A percentile compares a stretch with the other conserved stretches of the same genome.
Conservation (phyloP, 176 grass and related monocot genomes). For the Cymbopogon citratus region DNA sequence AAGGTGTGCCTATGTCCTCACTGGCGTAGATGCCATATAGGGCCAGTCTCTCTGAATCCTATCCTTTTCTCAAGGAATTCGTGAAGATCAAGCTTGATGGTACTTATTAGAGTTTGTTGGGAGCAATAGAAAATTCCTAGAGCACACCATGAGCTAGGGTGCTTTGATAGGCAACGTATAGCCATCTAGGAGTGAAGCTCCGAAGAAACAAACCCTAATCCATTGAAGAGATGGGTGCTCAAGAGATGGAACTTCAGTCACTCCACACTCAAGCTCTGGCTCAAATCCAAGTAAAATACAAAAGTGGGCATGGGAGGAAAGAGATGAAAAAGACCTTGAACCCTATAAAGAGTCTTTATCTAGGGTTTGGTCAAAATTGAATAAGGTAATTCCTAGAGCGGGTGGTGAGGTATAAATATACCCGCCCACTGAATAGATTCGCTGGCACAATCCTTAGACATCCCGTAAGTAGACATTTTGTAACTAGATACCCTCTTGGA, state of each 20-base stretch:
- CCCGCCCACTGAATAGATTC: not conserved
- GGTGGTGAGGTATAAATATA: not conserved
- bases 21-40: not conserved
- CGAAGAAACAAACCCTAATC: not conserved
- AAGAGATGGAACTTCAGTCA: not conserved
- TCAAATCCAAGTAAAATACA: not conserved
- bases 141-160: not conserved
- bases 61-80: not conserved
- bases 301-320: not conserved
- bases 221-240: not conserved
- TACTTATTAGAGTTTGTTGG: not conserved
- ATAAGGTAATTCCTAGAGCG: not conserved
- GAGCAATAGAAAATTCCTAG: not conserved
- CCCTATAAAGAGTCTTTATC: not conserved
- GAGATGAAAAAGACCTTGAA: not conserved
- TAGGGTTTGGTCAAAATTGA: not conserved
- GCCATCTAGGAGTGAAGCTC: not conserved
- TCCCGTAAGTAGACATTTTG: not conserved
- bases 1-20: not conserved
- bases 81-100: not conserved
- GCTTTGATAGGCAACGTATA: not conserved
- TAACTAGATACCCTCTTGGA: not conserved
- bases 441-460: not conserved
- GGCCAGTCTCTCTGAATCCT: not conserved
- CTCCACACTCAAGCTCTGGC: not conserved